Evolutionary conservation across 306 rosid genomes (phyloP).

Genomic region (Purshia tridentata): DNA sequence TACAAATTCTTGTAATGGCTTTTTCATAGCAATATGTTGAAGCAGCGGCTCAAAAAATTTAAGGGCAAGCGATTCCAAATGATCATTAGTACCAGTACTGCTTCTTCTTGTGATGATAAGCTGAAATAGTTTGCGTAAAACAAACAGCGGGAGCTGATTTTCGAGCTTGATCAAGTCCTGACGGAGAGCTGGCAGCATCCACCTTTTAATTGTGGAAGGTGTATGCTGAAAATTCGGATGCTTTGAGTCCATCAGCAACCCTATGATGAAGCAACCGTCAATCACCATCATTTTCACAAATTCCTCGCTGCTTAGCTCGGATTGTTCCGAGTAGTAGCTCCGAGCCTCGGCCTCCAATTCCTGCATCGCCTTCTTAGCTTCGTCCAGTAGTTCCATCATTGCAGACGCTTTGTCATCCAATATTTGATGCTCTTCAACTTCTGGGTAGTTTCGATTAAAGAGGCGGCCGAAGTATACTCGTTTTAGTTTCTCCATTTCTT

Average conservation of each 20-base stretch:
- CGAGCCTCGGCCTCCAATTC: constrained; percentile 16
- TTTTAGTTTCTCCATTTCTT: constrained; percentile 14
- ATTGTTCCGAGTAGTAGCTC: constrained; percentile 27
- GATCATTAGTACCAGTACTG: no score
- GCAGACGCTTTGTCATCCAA: background rate
- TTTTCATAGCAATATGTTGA: background rate
- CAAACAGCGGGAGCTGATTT: constrained; percentile 48
- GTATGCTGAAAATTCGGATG: background rate
- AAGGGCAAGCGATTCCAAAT: constrained; percentile 29
- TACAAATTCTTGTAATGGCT: background rate
- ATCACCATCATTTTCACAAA: constrained; percentile 41
- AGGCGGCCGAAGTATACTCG: constrained; percentile 1
- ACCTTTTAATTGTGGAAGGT: constrained; percentile 20
- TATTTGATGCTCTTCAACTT: background rate
- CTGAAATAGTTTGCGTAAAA: constrained; percentile 31
- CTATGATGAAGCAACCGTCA: constrained; percentile 39
- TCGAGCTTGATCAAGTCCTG: constrained; percentile 45
- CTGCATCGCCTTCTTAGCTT: constrained; percentile 25
- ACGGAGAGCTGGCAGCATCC: constrained; percentile 46
- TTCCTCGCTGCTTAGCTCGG: constrained; percentile 23
- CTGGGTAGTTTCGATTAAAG: background rate
- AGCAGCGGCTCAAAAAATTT: constrained; percentile 37
- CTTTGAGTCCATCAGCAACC: constrained; percentile 31
- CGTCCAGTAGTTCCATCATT: background rate
- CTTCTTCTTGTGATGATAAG: constrained; percentile 8